Percentiles rank a stretch among this genome's conserved stretches.
Evolutionary conservation across 2,329 filamentous ascomycete genomes (phyloP).

Genomic region (Fusarium devonianum): DNA sequence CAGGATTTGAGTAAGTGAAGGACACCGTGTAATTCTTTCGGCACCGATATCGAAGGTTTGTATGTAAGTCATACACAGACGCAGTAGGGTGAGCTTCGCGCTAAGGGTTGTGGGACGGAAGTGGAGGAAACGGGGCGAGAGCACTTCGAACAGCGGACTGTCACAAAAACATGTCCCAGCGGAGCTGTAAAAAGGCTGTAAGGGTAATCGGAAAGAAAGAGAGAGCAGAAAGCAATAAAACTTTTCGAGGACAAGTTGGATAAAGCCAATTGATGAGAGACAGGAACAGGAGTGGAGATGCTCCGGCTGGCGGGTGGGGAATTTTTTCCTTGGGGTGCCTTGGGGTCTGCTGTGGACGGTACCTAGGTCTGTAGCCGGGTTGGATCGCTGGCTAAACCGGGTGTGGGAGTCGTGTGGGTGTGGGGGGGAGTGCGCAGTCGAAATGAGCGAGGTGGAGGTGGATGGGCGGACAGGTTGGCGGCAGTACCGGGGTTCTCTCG

Average conservation of each 20-base stretch:
- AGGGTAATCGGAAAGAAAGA: constrained; percentile 24
- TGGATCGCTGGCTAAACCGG: constrained; percentile 35
- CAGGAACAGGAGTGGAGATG: constrained; percentile 42
- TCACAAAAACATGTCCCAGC: constrained; percentile 41
- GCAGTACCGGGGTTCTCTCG: constrained; percentile 36
- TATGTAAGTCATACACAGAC: constrained; percentile 30
- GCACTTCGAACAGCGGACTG: constrained; percentile 35
- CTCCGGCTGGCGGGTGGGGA: constrained; percentile 40
- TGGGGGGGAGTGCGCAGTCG: constrained; percentile 31
- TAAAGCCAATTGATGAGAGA: constrained; percentile 43
- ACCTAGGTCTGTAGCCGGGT: constrained; percentile 32
- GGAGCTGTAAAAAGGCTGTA: constrained; percentile 38
- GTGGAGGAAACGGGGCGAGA: constrained; percentile 33
- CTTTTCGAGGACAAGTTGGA: constrained; percentile 43
- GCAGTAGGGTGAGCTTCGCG: constrained; percentile 24
- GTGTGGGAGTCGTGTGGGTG: constrained; percentile 23
- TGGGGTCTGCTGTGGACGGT: constrained; percentile 34
- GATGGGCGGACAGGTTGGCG: constrained; percentile 41
- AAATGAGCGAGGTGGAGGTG: constrained; percentile 36
- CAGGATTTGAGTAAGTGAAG: constrained; percentile 17
- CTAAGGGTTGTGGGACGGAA: constrained; percentile 35
- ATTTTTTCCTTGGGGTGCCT: constrained; percentile 41
- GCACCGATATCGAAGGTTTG: constrained; percentile 28
- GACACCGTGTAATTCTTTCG: constrained; percentile 22
- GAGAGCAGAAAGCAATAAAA: constrained; percentile 40